Evolutionary conservation across 352 stramenopile genomes (phyloP), one percentile per base, ranked within the genome.

Genomic region (Globisporangium apiculatum): DNA sequence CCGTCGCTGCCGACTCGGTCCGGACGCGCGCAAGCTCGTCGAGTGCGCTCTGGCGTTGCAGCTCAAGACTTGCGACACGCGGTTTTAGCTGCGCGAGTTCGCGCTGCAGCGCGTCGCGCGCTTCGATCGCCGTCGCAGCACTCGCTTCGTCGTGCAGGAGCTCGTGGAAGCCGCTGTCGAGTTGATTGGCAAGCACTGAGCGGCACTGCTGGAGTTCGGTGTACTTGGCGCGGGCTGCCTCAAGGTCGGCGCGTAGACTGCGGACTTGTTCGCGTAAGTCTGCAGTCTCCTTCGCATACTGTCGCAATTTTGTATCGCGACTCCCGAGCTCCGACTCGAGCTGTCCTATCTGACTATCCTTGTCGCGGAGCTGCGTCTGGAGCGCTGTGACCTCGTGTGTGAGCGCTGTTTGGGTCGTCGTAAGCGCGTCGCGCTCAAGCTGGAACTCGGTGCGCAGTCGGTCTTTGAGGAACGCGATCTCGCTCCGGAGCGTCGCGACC

Each of bases 111-210:
- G 68, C 67, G 40, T 82, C 75, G 1, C 84, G 55, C 42, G 85
- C 66, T 48, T 73, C 66, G 4, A 72, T 51, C 1, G 73, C 71
- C 9, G 67, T 70, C 7, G 73, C 64, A 35, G 75, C 78, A 36
- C 68, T 79, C 18, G 85, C 66, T 60, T 91, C 76, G 37, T 91
- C 79, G 24, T 84, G 62, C 24, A 91, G 49, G 4, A 91, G 54
- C 47, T 86, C 76, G 51, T 89, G 85, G 45, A 91, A 89, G 7
- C 81, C 81, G 10, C 67, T 69, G 53, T 91, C 78, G 5, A 91
- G 72, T 46, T 87, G 72, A 12, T 87, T 75, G 8, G 67, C 73
- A 2, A 91, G 61, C 12, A 71, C 72, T 0, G 71, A 73, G 1
- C 68, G 68, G 14, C 72, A 81, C 31, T 77, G 64, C 24, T 85